Base-by-base conservation (phyloP, 306 rosid species). In the Rosa chinensis region DNA sequence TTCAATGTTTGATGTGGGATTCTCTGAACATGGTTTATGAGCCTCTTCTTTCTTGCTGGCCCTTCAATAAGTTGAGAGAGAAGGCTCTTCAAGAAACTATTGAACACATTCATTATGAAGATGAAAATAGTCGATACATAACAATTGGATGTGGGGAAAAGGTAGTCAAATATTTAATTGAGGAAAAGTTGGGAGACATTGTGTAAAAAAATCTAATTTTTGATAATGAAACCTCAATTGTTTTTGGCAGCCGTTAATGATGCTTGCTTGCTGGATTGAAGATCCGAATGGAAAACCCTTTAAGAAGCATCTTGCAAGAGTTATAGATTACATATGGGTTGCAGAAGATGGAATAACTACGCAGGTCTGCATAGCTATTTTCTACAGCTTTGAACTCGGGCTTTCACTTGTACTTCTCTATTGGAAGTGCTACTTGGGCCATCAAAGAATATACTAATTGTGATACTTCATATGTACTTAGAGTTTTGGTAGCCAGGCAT, bases 271-370 rank as follows among this genome's bases (percentile, higher is more conserved):
- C 17, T 85, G 88, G 88, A 44, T 16, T 9, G 84, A 85, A n/a
- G 80, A 85, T 78, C 78, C 83, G 9, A 61, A 69, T 63, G 83
- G 88, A 6, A 81, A 74, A 37, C 40, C 69, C 63, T 81, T 67
- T 13, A 81, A 45, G 74, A 81, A 85, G 68, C 88, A 81, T 76
- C 78, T 85, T 69, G 78, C 85, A 4, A 74, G 88, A 32, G 12
- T 85, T 16, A 14, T 32, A 28, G 83, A 85, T 71, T 78, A 7
- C 56, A 4, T 85, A 10, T 82, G 81, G 80, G 21, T 82, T 18
- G 81, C 79, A 16, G 88, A 85, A 82, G 88, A 85, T 85, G 88
- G 88, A 74, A 63, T 85, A 12, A 85, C 49, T 53, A 70, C 75
- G 45, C 88, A 85, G 76, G 85, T 85, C 17, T 11, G 40, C 21